phyloP scores from a whole-genome alignment of 1,284 basidiomycete species.

The Farysia itapuensis region DNA sequence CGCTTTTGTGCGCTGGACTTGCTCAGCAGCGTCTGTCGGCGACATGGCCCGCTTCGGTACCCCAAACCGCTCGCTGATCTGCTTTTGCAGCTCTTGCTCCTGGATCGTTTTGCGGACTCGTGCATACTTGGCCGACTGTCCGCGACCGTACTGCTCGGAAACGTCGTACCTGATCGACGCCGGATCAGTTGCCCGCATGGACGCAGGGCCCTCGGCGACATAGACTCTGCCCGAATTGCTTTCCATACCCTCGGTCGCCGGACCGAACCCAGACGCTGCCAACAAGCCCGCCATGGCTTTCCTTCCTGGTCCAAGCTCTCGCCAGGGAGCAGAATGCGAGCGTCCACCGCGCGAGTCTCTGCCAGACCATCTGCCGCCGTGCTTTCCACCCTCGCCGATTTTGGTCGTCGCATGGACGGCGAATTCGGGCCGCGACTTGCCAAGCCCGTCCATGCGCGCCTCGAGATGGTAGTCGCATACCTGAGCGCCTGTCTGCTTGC shows the following conservation, averaged over 20 bases:
- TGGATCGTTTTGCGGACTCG: conserved; percentile 19
- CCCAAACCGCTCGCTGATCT: conserved; percentile 20
- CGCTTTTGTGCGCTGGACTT: not conserved
- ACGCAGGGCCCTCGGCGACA: not conserved
- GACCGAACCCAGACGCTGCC: conserved; percentile 12
- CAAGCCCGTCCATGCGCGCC: conserved; percentile 72
- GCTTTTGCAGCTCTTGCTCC: conserved; percentile 16
- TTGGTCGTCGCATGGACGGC: conserved; percentile 58
- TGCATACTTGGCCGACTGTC: conserved; percentile 13
- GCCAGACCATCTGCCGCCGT: not conserved
- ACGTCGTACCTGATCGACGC: conserved; percentile 28
- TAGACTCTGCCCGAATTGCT: conserved; percentile 18
- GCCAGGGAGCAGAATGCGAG: not conserved
- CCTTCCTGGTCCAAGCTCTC: too few relatives aligned
- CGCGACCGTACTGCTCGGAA: conserved; percentile 18
- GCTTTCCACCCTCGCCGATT: conserved; percentile 2
- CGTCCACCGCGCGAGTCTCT: not conserved
- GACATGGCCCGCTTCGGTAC: too few relatives aligned
- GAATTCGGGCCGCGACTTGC: conserved; percentile 79
- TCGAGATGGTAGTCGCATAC: conserved; percentile 87
- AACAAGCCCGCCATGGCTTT: conserved; percentile 7
- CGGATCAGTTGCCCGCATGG: conserved; percentile 15
- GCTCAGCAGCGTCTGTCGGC: not conserved
- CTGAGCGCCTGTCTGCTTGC: conserved; percentile 11
- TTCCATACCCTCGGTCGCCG: conserved; percentile 26